Evolutionary conservation across 1,139 yeast species (phyloP), one percentile per base, ranked within the genome.

Genomic region (Hansenula sp.): DNA sequence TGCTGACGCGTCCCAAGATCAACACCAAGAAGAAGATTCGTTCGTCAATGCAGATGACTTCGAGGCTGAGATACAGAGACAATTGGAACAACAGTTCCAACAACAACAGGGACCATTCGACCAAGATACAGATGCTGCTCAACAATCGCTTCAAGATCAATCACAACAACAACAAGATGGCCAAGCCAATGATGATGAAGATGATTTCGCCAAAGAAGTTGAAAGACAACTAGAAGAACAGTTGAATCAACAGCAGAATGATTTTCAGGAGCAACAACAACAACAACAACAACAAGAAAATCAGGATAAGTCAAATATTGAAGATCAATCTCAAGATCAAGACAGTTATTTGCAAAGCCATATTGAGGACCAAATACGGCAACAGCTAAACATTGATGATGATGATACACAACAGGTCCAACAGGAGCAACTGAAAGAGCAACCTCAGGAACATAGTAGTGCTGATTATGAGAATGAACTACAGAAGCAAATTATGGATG

Each of bases 401-500:
- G 41, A 36, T 4, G 15, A 21, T 12, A 5, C 24, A 5, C 21
- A 33, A 3, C 33, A n/a, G 12, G 15, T 5, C 4, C 27, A 19
- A 13, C 25, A 17, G 12, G 24, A 32, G 11, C 24, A 18, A 11
- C 33, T 5, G 10, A 4, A 16, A 8, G 19, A 17, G 9, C 8
- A 32, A 12, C 25, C 16, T 10, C 15, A 17, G 11, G 13, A 27
- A 21, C 24, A 30, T 21, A 21, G 25, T 9, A 21, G 25, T 15
- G 37, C 43, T 31, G 53, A 50, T 33, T 53, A 50, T 30, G 58
- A 53, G 16, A 40, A 47, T 13, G 58, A 53, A 25, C 33, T 55
- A 12, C 59, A 55, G 18, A 44, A 48, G 25, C 58, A 55, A 43
- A 54, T 55, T 34, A 51, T 54, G 56, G 53, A 50, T 43, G 58